These are phyloP conservation scores for Entophlyctis luteolus DNA, from an alignment of 192 early-diverging fungal genomes.

Conservation along the genomic window DNA sequence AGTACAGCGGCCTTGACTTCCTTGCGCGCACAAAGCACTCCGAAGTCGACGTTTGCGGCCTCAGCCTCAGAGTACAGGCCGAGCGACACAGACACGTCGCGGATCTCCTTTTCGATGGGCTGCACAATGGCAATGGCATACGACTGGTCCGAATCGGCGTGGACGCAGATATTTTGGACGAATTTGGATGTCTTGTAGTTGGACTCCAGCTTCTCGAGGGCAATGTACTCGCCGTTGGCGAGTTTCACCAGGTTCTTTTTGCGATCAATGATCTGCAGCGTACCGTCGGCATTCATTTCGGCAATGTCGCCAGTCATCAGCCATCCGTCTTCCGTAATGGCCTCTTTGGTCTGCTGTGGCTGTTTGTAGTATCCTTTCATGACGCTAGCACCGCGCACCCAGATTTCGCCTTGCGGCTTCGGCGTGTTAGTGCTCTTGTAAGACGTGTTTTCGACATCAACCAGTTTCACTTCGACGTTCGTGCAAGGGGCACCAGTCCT, in stretches of 20 bases:
- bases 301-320: constrained; percentile 84
- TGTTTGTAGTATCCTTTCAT: constrained; percentile 78
- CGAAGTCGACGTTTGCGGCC: constrained; percentile 35
- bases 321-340: constrained; percentile 76
- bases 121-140: constrained; percentile 77
- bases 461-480: constrained; percentile 73
- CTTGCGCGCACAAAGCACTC: constrained; percentile 34
- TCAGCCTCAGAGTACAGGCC: constrained; percentile 18
- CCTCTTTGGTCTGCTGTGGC: constrained; percentile 58
- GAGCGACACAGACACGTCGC: background rate
- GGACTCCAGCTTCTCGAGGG: constrained; percentile 89
- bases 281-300: constrained; percentile 66
- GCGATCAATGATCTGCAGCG: constrained; percentile 74
- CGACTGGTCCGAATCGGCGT: constrained; percentile 63
- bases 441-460: constrained; percentile 27
- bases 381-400: constrained; percentile 75
- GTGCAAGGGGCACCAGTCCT: constrained; percentile 73
- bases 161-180: constrained; percentile 66
- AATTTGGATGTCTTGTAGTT: constrained; percentile 71
- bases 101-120: constrained; percentile 56
- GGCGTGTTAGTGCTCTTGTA: background rate
- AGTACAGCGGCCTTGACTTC: constrained; percentile 44
- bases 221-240: constrained; percentile 56
- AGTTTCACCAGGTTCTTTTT: constrained; percentile 66
- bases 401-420: constrained; percentile 69